Percentiles rank a stretch among this genome's conserved stretches.
These are phyloP conservation scores for Athelia psychrophila DNA, from an alignment of 1,284 basidiomycete species.

Conservation along the genomic window DNA sequence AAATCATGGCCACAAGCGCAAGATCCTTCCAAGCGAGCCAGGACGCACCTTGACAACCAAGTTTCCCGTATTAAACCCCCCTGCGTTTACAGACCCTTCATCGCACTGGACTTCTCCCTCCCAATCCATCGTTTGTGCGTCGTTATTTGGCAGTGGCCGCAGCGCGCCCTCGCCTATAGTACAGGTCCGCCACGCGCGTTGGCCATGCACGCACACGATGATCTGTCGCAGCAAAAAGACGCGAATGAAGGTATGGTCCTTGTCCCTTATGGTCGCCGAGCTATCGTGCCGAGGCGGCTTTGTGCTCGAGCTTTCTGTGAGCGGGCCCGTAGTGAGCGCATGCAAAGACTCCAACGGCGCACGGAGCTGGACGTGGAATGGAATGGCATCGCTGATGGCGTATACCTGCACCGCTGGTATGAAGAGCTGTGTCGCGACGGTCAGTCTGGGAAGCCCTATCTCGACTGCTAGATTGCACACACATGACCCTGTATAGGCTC, in stretches of 20 bases:
- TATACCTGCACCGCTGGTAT: conserved; percentile 35
- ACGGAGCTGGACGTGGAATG: conserved; percentile 37
- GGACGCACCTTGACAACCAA: conserved; percentile 34
- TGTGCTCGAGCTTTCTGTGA: conserved; percentile 6
- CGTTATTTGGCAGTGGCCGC: conserved; percentile 21
- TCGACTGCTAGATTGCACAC: conserved; percentile 11
- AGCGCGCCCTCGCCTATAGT: conserved; percentile 31
- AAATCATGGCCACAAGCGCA: not conserved
- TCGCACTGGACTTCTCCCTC: conserved; percentile 36
- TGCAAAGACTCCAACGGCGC: conserved; percentile 29
- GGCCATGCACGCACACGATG: conserved; percentile 30
- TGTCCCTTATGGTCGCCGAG: not conserved
- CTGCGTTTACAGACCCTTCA: conserved; percentile 22
- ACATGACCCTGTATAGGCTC: conserved; percentile 43
- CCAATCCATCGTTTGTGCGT: conserved; percentile 32
- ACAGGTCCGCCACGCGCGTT: conserved; percentile 26
- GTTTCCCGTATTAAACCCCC: conserved; percentile 31
- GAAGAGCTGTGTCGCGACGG: conserved; percentile 18
- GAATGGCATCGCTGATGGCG: conserved; percentile 30
- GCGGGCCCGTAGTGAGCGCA: conserved; percentile 25
- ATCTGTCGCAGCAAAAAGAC: conserved; percentile 34
- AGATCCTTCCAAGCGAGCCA: not conserved
- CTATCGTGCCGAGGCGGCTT: conserved; percentile 4
- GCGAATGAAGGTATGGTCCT: conserved; percentile 19
- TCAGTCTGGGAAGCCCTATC: not conserved